Conservation (phyloP, 1,284 basidiomycete species). For the Naganishia liquefaciens region DNA sequence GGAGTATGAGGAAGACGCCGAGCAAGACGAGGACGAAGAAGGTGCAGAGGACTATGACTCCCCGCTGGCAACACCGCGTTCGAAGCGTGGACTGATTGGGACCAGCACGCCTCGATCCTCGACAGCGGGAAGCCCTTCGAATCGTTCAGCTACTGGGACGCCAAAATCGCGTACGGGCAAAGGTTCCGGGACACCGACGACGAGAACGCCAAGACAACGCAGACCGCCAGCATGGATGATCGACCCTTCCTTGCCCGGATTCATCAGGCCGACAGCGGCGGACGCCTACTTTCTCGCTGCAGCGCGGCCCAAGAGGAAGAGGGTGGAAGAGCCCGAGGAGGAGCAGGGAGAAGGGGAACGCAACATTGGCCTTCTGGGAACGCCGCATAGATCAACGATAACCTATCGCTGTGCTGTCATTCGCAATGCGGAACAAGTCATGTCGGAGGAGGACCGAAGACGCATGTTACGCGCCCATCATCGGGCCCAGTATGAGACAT, state of each 20-base stretch:
- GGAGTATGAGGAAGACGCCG: slow-evolving; percentile 19
- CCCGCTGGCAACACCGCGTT: slow-evolving; percentile 18
- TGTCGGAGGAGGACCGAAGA: slow-evolving; percentile 45
- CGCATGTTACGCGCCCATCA: slow-evolving; percentile 43
- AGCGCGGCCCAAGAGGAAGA: slow-evolving; percentile 58
- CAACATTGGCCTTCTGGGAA: not conserved
- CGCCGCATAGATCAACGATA: slow-evolving; percentile 22
- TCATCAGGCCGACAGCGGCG: slow-evolving; percentile 58
- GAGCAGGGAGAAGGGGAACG: not conserved
- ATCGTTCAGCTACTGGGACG: slow-evolving; percentile 1
- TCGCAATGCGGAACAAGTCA: slow-evolving; percentile 36
- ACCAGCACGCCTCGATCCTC: slow-evolving; percentile 21
- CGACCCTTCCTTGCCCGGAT: slow-evolving; percentile 42
- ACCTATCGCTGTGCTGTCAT: slow-evolving; percentile 34
- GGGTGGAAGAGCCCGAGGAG: slow-evolving; percentile 36
- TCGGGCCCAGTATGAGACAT: slow-evolving; percentile 62
- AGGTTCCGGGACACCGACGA: not conserved
- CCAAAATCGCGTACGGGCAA: slow-evolving; percentile 3
- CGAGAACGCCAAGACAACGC: slow-evolving; percentile 11
- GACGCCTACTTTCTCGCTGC: slow-evolving; percentile 75
- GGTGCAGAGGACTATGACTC: slow-evolving; percentile 19
- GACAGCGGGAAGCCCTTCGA: not conserved
- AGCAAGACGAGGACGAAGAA: slow-evolving; percentile 14
- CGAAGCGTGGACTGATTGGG: slow-evolving; percentile 18
- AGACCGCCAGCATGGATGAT: slow-evolving; percentile 29